Evolutionary conservation across 331 rosid genomes (phyloP).

Genomic region (Ulmus americana): DNA sequence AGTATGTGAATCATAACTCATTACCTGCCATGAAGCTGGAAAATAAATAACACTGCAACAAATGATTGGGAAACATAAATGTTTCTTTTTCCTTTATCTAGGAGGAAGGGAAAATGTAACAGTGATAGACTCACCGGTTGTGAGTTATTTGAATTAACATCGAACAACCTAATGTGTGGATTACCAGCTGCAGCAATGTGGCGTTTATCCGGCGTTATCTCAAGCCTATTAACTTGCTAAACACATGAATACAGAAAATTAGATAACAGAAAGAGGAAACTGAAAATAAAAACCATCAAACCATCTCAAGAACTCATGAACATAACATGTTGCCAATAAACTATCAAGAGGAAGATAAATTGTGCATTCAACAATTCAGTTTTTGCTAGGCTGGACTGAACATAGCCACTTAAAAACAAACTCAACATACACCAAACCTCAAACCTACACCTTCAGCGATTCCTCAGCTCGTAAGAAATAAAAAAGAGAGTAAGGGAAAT

Average conservation of each 20-base stretch:
- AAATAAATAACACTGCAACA: conserved; percentile 5
- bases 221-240: conserved; percentile 91
- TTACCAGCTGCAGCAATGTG: conserved; percentile 93
- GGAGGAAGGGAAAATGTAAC: conserved; percentile 4
- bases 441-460: background rate
- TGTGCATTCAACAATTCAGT: background rate
- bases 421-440: background rate
- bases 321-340: background rate
- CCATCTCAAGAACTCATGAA: conserved; percentile 1
- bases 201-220: conserved; percentile 94
- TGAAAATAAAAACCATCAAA: background rate
- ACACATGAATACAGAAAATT: conserved; percentile 25
- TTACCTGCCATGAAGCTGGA: conserved; percentile 47
- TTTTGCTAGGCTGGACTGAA: background rate
- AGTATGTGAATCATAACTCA: conserved; percentile 95
- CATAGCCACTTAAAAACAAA: background rate
- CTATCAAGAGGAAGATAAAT: background rate
- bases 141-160: conserved; percentile 81
- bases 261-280: conserved; percentile 10
- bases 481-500: background rate
- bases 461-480: background rate
- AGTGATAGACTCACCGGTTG: conserved; percentile 66
- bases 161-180: conserved; percentile 91
- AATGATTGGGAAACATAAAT: background rate
- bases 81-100: background rate